A percentile compares a stretch with the other conserved stretches of the same genome.
These are phyloP conservation scores for Nepenthes gracilis DNA, from an alignment of 148 eudicot species.

Conservation along the genomic window DNA sequence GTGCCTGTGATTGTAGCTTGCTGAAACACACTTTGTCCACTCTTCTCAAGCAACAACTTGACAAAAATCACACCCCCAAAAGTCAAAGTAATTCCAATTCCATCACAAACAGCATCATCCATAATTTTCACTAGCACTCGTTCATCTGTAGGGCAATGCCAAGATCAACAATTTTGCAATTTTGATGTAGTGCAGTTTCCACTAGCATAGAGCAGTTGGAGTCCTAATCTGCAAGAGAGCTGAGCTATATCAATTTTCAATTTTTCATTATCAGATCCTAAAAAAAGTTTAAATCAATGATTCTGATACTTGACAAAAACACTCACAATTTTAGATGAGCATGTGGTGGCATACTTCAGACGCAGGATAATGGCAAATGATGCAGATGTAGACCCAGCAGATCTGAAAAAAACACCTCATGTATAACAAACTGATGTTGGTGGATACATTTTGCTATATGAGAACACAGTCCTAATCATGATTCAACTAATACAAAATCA, in stretches of 20 bases:
- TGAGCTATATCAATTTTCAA: neutral
- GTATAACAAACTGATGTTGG: no score
- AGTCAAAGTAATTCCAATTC: constrained; percentile 23
- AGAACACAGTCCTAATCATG: no score
- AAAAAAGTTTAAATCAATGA: neutral
- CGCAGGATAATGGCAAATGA: no score
- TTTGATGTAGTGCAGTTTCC: neutral
- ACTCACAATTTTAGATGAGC: no score
- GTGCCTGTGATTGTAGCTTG: constrained; percentile 35
- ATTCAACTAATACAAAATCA: no score
- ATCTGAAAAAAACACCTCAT: no score
- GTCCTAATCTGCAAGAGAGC: constrained; percentile 6
- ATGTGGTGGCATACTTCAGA: no score
- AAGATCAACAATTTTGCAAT: constrained; percentile 18
- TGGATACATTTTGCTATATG: no score
- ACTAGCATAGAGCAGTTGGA: neutral
- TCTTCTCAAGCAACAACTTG: constrained; percentile 1
- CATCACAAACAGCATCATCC: constrained; percentile 33
- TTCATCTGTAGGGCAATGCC: constrained; percentile 41
- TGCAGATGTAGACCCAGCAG: no score
- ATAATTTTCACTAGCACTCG: constrained; percentile 41
- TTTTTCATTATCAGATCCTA: neutral
- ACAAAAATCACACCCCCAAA: constrained; percentile 1
- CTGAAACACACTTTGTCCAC: constrained; percentile 58
- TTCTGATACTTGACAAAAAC: no score